Base-by-base conservation (phyloP, 805 yeast species). In the Metschnikowia vanudenii region DNA sequence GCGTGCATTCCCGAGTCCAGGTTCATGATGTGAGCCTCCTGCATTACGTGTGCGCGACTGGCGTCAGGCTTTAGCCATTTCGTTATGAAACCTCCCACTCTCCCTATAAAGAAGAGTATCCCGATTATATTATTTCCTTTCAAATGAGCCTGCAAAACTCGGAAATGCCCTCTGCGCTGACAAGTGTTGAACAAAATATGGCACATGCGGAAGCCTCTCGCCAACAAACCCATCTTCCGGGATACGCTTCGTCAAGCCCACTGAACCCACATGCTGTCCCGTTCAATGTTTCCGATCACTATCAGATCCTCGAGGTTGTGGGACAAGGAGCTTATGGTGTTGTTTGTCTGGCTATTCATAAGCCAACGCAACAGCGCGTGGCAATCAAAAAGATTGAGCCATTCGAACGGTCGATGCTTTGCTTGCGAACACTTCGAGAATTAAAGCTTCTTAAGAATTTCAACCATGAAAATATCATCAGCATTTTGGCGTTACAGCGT, bases 241-340 rank as follows among this genome's bases (percentile, higher is more conserved):
- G 18, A 5, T 16, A n/a, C 16, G 34, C 18, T 31, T 7, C 34
- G n/a, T 3, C 34, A 31, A 31, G 10, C 18, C 34, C 16, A 31
- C 34, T 31, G 18, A 31, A 31, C 34, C 22, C 14, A 33, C 8
- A 37, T 33, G 42, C 71, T 48, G 64, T 71, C 14, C 62, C 80
- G n/a, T 92, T 92, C 74, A 88, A 89, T 63, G 92, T 92, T 22
- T 82, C 91, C 24, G 87, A 85, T 51, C 90, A 88, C 60, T 92
- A 91, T 65, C 89, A 89, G 64, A 82, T 92, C 39, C 74, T 84
- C 42, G 89, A 88, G 54, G 79, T 92, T 13, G 83, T 92, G 1
- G 98, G 98, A 8, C 96, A 90, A 65, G 98, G 98, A 16, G 97
- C 98, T 0, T 92, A 92, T 62, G 98, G 98, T 5, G 82, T 91